Evolutionary conservation across 2,329 filamentous ascomycete genomes (phyloP).

Genomic region (Ophioceras dolichostomum): DNA sequence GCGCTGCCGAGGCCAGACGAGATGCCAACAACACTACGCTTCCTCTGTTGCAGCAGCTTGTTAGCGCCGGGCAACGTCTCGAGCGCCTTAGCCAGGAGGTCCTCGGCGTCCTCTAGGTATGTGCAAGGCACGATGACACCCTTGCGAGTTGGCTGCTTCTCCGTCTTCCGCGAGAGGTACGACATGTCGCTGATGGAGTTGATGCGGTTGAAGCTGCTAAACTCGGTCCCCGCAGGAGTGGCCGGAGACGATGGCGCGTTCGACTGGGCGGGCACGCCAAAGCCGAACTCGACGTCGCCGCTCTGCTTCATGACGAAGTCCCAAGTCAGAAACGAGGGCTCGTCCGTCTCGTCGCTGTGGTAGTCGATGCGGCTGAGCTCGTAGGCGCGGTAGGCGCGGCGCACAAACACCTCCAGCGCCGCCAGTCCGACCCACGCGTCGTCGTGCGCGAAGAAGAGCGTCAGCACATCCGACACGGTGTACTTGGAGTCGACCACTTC

Average conservation of each 20-base stretch:
- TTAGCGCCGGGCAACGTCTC: slow-evolving; percentile 62
- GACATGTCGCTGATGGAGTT: slow-evolving; percentile 96
- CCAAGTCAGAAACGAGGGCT: slow-evolving; percentile 75
- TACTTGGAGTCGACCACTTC: slow-evolving; percentile 98
- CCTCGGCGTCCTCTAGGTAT: slow-evolving; percentile 90
- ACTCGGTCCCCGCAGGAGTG: slow-evolving; percentile 56
- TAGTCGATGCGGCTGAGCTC: slow-evolving; percentile 83
- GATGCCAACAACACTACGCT: too few relatives aligned
- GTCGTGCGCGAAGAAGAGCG: slow-evolving; percentile 87
- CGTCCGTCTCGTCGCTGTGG: slow-evolving; percentile 58
- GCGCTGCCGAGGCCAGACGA: not conserved
- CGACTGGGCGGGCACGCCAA: slow-evolving; percentile 63
- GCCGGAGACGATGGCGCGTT: slow-evolving; percentile 75
- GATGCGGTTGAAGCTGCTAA: slow-evolving; percentile 60
- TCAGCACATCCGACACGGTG: slow-evolving; percentile 92
- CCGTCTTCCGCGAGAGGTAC: slow-evolving; percentile 62
- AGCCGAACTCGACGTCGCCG: slow-evolving; percentile 67
- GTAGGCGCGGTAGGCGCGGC: slow-evolving; percentile 94
- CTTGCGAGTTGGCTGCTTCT: slow-evolving; percentile 71
- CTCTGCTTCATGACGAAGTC: slow-evolving; percentile 93
- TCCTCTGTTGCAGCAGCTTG: slow-evolving; percentile 47
- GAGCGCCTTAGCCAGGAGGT: slow-evolving; percentile 70
- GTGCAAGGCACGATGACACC: slow-evolving; percentile 90
- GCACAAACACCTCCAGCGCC: slow-evolving; percentile 90
- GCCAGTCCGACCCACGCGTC: slow-evolving; percentile 92